Percentiles rank a stretch among this genome's conserved stretches.
Evolutionary conservation across 495 filamentous ascomycete species (phyloP).

Genomic region (Podospora sp.): DNA sequence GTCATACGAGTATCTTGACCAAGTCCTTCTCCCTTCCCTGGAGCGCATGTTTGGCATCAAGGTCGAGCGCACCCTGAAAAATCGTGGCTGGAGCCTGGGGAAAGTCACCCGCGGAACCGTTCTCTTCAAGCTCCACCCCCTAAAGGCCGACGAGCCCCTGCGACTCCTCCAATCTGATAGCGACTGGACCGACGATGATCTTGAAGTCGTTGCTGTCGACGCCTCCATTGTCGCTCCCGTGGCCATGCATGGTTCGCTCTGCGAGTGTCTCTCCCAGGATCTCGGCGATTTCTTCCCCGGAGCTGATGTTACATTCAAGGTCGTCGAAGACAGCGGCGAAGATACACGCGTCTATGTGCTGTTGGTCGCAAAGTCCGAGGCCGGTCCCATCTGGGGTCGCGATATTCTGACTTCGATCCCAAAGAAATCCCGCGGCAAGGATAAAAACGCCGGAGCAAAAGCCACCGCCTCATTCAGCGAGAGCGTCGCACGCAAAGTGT

Average conservation of each 20-base stretch:
- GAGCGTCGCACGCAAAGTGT: conserved; percentile 52
- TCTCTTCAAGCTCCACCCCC: conserved; percentile 59
- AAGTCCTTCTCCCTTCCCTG: conserved; percentile 75
- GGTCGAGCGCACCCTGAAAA: conserved; percentile 58
- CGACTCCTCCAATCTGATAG: conserved; percentile 32
- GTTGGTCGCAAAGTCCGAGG: conserved; percentile 68
- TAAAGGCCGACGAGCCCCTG: conserved; percentile 48
- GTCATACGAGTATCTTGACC: conserved; percentile 74
- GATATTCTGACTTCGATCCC: conserved; percentile 64
- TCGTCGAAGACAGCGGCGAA: conserved; percentile 61
- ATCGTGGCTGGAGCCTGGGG: conserved; percentile 70
- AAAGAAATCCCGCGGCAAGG: conserved; percentile 42
- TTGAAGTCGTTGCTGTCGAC: conserved; percentile 58
- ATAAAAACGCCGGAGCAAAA: conserved; percentile 8
- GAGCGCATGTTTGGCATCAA: conserved; percentile 60
- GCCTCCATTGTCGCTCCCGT: conserved; percentile 59
- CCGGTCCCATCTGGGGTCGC: conserved; percentile 60
- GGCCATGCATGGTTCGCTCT: conserved; percentile 45
- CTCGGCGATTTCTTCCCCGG: conserved; percentile 44
- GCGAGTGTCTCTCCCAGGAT: conserved; percentile 39
- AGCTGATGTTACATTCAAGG: conserved; percentile 52
- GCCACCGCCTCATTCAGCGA: conserved; percentile 32
- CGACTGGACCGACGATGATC: conserved; percentile 21
- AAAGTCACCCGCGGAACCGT: conserved; percentile 59
- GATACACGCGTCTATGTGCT: conserved; percentile 69